phyloP scores from a whole-genome alignment of 2,329 filamentous ascomycete genomes.

The Fusarium musae region DNA sequence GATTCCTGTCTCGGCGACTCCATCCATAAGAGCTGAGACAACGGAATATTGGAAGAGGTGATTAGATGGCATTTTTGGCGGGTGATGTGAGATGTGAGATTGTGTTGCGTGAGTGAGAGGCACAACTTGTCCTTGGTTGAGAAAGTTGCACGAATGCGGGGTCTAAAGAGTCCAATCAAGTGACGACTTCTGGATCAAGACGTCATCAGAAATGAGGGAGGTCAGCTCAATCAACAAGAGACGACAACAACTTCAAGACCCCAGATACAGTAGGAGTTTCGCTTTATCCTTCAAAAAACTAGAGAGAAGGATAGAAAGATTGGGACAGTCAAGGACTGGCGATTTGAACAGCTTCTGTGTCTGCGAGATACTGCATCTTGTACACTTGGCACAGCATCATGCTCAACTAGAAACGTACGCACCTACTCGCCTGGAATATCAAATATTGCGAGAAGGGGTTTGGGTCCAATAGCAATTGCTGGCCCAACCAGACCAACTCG shows the following conservation, averaged over 20 bases:
- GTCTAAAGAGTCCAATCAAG: rapidly evolving
- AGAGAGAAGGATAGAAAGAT: background rate
- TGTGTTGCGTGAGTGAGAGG: background rate
- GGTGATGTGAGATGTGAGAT: background rate
- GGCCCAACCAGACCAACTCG: background rate
- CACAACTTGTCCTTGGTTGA: background rate
- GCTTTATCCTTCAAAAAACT: background rate
- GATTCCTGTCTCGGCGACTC: constrained; percentile 31
- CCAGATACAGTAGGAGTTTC: background rate
- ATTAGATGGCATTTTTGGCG: constrained; percentile 20
- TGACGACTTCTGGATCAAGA: background rate
- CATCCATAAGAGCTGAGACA: constrained; percentile 37
- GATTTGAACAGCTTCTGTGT: background rate
- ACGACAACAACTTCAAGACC: rapidly evolving
- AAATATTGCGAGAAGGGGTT: background rate
- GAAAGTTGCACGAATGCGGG: background rate
- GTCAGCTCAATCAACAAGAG: background rate
- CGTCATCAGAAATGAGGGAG: background rate
- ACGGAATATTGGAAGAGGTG: constrained; percentile 34
- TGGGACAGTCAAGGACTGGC: rapidly evolving
- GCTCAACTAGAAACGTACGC: rapidly evolving
- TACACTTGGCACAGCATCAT: background rate
- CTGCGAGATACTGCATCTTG: background rate
- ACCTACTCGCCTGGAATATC: background rate
- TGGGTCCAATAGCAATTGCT: background rate